Base-by-base conservation (phyloP, 2,329 filamentous ascomycete genomes). In the Knoxdaviesia capensis region DNA sequence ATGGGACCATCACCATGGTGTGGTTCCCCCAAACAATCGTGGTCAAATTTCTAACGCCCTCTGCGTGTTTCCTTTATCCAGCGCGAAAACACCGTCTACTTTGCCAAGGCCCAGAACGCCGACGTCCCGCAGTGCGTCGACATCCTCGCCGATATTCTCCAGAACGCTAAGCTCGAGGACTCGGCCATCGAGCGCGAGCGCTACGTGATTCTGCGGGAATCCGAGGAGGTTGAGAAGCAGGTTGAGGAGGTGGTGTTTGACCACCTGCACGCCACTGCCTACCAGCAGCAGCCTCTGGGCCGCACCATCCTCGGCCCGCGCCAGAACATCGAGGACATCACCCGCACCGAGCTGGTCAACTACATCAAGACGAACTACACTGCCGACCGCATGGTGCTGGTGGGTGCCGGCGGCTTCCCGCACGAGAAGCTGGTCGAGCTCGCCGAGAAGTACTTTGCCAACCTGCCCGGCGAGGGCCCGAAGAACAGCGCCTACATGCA, bases 311-410 rank as follows among this genome's bases (percentile, higher is more conserved):
- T 98, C 49, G 90, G 90, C 52, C 90, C 90, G 52, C 87, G 86
- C 66, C 78, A 98, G 72, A 98, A 98, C 74, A 98, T 98, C 63
- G 77, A 86, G 62, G 86, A 80, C 64, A 98, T 98, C 66, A 80
- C 81, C 63, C 80, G 86, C 56, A 76, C 84, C 55, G 88, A 98
- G 64, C 74, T 98, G 52, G 68, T 71, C 62, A 82, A 82, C 69
- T 98, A 98, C 70, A 96, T 98, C 74, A 94, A 93, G 74, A 90
- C 76, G 68, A 98, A 98, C 77, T 98, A 98, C 74, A 94, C 87
- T 45, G 88, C 90, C 51, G 90, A 98, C 68, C 87, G 92, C 63
- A 98, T 98, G 88, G 88, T 98, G 50, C 80, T 98, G 39, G 90
- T 94, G 52, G 87, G 87, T 59, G 80, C 90, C 51, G 90, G 90